Conservation (phyloP, 2,329 filamentous ascomycete genomes). For the Diaporthe batatas region DNA sequence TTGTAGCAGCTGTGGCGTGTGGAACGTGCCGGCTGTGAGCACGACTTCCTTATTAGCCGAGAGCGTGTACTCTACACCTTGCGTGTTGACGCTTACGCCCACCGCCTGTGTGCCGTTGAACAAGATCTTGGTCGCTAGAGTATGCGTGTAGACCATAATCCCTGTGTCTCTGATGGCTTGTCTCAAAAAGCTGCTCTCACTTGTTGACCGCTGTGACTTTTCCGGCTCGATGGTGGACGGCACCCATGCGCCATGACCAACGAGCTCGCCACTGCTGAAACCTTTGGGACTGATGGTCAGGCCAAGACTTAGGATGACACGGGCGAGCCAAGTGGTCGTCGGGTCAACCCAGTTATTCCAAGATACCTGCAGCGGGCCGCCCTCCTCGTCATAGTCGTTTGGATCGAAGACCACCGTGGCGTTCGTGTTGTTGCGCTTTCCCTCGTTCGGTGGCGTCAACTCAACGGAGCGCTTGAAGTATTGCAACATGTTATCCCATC, state of each 20-base stretch:
- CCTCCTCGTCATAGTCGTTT: slow-evolving; percentile 15
- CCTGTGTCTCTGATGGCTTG: slow-evolving; percentile 46
- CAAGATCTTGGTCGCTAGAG: slow-evolving; percentile 26
- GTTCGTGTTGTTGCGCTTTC: slow-evolving; percentile 35
- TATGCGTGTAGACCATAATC: slow-evolving; percentile 36
- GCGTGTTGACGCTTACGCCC: slow-evolving; percentile 32
- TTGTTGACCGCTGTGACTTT: slow-evolving; percentile 31
- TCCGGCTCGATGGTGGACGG: slow-evolving; percentile 32
- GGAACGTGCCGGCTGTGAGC: slow-evolving; percentile 57
- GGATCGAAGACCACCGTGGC: slow-evolving; percentile 31
- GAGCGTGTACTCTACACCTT: slow-evolving; percentile 32
- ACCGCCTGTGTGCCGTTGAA: slow-evolving; percentile 30
- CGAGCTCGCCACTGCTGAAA: slow-evolving; percentile 36
- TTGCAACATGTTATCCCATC: slow-evolving; percentile 34
- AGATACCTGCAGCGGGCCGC: slow-evolving; percentile 38
- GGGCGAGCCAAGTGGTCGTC: slow-evolving; percentile 33
- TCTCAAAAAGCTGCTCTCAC: slow-evolving; percentile 38
- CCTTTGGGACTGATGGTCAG: slow-evolving; percentile 32
- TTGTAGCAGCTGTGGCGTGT: slow-evolving; percentile 55
- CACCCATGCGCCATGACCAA: slow-evolving; percentile 32
- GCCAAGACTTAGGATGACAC: slow-evolving; percentile 30
- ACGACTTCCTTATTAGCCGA: slow-evolving; percentile 53
- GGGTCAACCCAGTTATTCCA: slow-evolving; percentile 38
- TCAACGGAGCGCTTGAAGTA: slow-evolving; percentile 37
- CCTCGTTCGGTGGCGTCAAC: slow-evolving; percentile 16